Evolutionary conservation across 352 stramenopile genomes (phyloP).

Genomic region (Pythium phragmiticola): DNA sequence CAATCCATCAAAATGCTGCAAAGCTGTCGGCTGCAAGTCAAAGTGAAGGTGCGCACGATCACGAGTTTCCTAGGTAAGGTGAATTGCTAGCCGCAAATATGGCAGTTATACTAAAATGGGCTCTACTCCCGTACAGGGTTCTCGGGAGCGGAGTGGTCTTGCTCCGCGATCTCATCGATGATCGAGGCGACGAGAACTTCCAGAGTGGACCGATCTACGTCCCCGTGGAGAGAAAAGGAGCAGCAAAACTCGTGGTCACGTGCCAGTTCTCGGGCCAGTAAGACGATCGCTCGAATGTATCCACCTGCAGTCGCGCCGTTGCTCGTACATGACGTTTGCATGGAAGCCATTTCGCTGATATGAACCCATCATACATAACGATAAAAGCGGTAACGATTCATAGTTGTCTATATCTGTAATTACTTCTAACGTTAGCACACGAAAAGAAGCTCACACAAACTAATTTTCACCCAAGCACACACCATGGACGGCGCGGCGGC

Average conservation of each 20-base stretch:
- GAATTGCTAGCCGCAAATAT: not conserved
- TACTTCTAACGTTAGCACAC: not conserved
- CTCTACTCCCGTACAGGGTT: not conserved
- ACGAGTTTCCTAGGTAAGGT: not conserved
- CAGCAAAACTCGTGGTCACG: not conserved
- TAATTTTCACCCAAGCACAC: not conserved
- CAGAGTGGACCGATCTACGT: not conserved
- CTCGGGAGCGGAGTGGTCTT: not conserved
- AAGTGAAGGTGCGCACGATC: constrained; percentile 1
- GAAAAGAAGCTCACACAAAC: not conserved
- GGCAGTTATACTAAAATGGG: not conserved
- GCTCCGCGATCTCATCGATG: not conserved
- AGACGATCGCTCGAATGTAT: too few relatives aligned
- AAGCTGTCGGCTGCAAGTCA: not conserved
- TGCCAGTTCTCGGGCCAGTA: not conserved
- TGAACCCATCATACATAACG: not conserved
- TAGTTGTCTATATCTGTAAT: not conserved
- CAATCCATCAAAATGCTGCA: not conserved
- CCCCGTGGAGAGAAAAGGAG: not conserved
- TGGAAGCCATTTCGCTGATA: too few relatives aligned
- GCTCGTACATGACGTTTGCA: too few relatives aligned
- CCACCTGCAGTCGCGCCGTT: too few relatives aligned
- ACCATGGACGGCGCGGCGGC: constrained; percentile 10
- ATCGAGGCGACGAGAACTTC: not conserved
- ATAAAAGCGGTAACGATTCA: not conserved